Evolutionary conservation across 805 yeast genomes (phyloP).

Genomic region (Candida insectalens): DNA sequence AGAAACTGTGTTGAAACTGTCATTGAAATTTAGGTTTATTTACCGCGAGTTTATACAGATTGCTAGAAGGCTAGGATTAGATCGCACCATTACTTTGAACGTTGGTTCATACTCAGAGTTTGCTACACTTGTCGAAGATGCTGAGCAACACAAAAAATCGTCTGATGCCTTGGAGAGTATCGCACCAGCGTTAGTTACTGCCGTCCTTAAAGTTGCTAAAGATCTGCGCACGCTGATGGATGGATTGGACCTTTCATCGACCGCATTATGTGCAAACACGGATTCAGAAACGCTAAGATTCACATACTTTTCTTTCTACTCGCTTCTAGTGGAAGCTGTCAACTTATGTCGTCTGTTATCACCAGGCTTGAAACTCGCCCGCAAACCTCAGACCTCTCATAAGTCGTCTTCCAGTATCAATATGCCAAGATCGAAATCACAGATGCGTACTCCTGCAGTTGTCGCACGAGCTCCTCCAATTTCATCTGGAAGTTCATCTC

Average conservation of each 20-base stretch:
- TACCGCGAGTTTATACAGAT: conserved; percentile 11
- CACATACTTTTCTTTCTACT: conserved; percentile 17
- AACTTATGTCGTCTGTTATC: conserved; percentile 16
- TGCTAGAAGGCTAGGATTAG: conserved; percentile 9
- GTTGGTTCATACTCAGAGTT: conserved; percentile 11
- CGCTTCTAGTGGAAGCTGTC: conserved; percentile 20
- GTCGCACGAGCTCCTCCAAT: conserved; percentile 3
- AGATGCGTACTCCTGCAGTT: neutral
- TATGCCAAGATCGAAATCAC: conserved; percentile 2
- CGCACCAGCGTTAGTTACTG: conserved; percentile 9
- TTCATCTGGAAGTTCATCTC: conserved; percentile 6
- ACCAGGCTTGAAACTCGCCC: conserved; percentile 8
- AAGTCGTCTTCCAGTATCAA: neutral
- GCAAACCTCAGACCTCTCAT: neutral
- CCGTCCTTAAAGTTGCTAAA: conserved; percentile 12
- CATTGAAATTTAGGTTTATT: conserved; percentile 15
- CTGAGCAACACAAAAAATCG: conserved; percentile 10
- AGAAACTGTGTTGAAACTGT: conserved; percentile 8
- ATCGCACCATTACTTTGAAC: conserved; percentile 5
- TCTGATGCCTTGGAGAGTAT: conserved; percentile 6
- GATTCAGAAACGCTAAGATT: conserved; percentile 15
- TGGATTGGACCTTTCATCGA: conserved; percentile 8
- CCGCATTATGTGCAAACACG: conserved; percentile 2
- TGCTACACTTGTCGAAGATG: conserved; percentile 11
- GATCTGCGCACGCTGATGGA: conserved; percentile 14